phyloP scores from a whole-genome alignment of 306 rosid species.

The Lablab purpureus region DNA sequence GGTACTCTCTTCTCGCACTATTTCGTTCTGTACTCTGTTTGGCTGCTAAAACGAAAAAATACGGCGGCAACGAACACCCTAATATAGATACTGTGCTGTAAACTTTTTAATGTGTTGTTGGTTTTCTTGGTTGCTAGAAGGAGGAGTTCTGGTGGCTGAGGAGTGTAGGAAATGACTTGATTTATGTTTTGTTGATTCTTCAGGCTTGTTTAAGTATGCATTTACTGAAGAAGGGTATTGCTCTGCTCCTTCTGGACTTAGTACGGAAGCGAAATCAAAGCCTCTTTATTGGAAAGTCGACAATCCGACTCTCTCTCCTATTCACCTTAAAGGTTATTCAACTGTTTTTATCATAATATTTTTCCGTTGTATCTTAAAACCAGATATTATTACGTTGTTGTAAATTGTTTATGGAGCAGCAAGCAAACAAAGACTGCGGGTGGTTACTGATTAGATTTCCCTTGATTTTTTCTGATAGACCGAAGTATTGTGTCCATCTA shows the following conservation, averaged over 20 bases:
- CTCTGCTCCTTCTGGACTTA: conserved; percentile 65
- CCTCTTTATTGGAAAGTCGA: conserved; percentile 72
- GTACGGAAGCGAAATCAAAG: conserved; percentile 50
- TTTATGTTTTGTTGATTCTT: conserved; percentile 25
- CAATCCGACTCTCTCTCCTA: conserved; percentile 79
- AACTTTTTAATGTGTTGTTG: not conserved
- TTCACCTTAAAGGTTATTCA: conserved; percentile 74
- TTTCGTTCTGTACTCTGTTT: not conserved
- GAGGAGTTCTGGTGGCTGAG: conserved; percentile 17
- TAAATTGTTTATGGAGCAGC: conserved; percentile 24
- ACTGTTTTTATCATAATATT: not conserved
- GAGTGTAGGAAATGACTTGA: conserved; percentile 19
- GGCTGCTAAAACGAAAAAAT: not conserved
- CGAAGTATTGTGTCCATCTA: not conserved
- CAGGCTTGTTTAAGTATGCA: conserved; percentile 64
- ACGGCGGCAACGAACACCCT: not conserved
- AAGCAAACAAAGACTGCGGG: not conserved
- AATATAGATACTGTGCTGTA: not conserved
- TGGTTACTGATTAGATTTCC: not conserved
- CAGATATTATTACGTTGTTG: not conserved
- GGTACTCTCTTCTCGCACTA: conserved; percentile 31
- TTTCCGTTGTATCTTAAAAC: not conserved
- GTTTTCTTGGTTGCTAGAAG: conserved; percentile 18
- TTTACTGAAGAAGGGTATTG: conserved; percentile 71
- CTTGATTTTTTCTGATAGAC: not conserved